These are phyloP conservation scores for Sarocladium strictum DNA, from an alignment of 2,329 filamentous ascomycete genomes.

Conservation along the genomic window DNA sequence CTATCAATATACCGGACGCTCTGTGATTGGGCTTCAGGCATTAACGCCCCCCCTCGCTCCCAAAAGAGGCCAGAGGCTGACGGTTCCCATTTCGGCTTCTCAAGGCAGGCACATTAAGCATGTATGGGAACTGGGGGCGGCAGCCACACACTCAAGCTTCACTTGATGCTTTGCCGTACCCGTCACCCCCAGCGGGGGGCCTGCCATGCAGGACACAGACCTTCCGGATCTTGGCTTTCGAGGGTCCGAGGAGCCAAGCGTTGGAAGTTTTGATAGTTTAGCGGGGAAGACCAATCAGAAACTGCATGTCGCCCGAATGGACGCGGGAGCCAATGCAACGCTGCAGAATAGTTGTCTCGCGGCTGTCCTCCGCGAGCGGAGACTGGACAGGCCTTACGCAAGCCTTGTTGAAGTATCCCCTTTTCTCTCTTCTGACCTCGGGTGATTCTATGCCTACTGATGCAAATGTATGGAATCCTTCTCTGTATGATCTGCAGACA, in stretches of 20 bases:
- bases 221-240: not conserved
- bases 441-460: no score
- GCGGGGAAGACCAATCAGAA: not conserved
- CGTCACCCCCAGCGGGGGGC: not conserved
- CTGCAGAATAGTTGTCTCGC: not conserved
- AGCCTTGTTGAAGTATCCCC: not conserved
- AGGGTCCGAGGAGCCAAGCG: not conserved
- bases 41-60: not conserved
- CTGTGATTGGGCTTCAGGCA: not conserved
- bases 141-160: not conserved
- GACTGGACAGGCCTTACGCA: not conserved
- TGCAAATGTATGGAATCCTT: no score
- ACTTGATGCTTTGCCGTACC: not conserved
- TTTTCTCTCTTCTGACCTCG: no score
- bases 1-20: not conserved
- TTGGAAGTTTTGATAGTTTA: not conserved
- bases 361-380: conserved; percentile 1
- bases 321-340: conserved; percentile 7
- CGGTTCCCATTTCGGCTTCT: not conserved
- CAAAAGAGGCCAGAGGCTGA: not conserved
- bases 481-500: no score
- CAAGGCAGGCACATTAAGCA: not conserved
- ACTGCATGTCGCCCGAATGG: not conserved
- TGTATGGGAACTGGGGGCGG: not conserved
- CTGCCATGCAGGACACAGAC: not conserved